Evolutionary conservation across 805 yeast genomes (phyloP).

Genomic region (Metschnikowia reukaufii): DNA sequence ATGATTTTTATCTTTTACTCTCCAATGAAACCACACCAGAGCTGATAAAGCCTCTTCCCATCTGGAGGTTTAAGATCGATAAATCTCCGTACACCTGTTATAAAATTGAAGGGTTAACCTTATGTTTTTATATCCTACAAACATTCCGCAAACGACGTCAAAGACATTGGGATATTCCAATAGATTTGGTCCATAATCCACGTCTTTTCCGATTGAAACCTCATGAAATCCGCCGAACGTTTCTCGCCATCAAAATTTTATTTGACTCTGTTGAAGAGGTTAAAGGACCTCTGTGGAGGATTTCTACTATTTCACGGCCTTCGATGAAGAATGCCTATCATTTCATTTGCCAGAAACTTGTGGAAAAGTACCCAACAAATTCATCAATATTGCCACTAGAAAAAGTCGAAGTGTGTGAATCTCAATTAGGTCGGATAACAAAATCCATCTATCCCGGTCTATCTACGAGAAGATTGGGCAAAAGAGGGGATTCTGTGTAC

Average conservation of each 20-base stretch:
- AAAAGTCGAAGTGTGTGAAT: slow-evolving; percentile 38
- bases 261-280: slow-evolving; percentile 13
- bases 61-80: slow-evolving; percentile 28
- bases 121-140: no score
- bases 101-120: no score
- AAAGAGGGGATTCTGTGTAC: slow-evolving; percentile 44
- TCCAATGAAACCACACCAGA: slow-evolving; percentile 29
- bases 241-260: slow-evolving; percentile 41
- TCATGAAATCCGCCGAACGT: slow-evolving; percentile 43
- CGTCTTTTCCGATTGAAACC: slow-evolving; percentile 33
- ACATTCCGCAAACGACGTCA: no score
- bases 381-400: slow-evolving; percentile 33
- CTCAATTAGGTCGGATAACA: slow-evolving; percentile 41
- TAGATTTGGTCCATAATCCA: slow-evolving; percentile 1
- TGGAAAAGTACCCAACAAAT: slow-evolving; percentile 36
- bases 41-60: neutral
- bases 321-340: slow-evolving; percentile 43
- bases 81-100: slow-evolving; percentile 23
- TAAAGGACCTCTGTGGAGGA: slow-evolving; percentile 1
- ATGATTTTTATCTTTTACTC: slow-evolving; percentile 40
- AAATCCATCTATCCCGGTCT: slow-evolving; percentile 41
- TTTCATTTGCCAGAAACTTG: slow-evolving; percentile 40
- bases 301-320: slow-evolving; percentile 28
- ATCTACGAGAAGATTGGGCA: slow-evolving; percentile 39
- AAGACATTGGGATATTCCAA: no score